Evolutionary conservation across 108 stramenopile species (phyloP), one percentile per base, ranked within the genome.

Genomic region (Asterionellopsis glacialis): DNA sequence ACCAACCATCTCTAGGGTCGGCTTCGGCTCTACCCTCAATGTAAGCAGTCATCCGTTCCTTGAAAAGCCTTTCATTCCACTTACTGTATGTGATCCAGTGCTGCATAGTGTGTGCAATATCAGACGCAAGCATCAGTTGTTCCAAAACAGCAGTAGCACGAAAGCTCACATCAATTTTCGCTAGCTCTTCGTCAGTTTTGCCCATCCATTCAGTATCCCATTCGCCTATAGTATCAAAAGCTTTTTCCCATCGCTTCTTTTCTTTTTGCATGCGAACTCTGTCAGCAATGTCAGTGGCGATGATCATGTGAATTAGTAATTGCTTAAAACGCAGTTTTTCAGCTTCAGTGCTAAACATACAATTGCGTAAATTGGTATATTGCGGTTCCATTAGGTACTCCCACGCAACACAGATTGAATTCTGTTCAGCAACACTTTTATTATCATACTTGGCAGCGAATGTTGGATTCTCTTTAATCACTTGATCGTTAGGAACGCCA

Each of bases 281-380:
- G 54, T 73, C 72, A 2, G 65, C 62, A 41, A 76, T 76, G 42
- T 76, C 75, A 11, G 75, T 76, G 23, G 67, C 70, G 61, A 76
- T 73, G 56, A 76, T 68, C 57, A 67, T 68, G 14, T 59, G 50
- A 40, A 76, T 67, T 15, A 76, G 66, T 45, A 25, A 65, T 52
- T 76, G 66, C 9, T 71, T 67, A 45, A 76, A 76, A 12, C 57
- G 57, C 40, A 51, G 57, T 22, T 61, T 33, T 41, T 76, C 71
- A 51, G 41, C 21, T 9, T 24, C 24, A 28, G 26, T 47, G 51
- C 64, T 23, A 68, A 64, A 41, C 64, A 55, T 60, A 38, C 57
- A 56, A 13, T 41, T 45, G 23, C 65, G 58, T 16, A 79, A 38
- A 41, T 45, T 42, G 9, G 24, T 18, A 27, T 58, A 79, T 24